Evolutionary conservation across 2,329 filamentous ascomycete genomes (phyloP), one percentile per base, ranked within the genome.

Genomic region (Penicillium digitatum): DNA sequence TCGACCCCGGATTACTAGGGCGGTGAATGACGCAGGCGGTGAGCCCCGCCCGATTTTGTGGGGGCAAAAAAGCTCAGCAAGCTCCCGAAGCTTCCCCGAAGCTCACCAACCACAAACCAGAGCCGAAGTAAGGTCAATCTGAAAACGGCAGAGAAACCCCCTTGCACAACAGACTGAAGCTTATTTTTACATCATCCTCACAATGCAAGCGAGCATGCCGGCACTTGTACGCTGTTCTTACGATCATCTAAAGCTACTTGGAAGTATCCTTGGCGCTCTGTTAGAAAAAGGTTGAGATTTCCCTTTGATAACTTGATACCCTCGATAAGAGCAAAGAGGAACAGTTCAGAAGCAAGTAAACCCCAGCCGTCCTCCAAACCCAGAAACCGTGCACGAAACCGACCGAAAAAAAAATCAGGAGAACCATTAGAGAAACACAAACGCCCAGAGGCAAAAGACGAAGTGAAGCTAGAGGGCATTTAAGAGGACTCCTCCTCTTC

Each of bases 401-500:
- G 54, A 69, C 57, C 65, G 58, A 48, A 62, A 64, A 64, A 64
- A 66, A 66, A 69, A 64, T 64, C 64, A 62, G 58, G 62, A 67
- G 59, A 65, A 61, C 63, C 60, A 63, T 64, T 54, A 54, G 63
- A 66, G 61, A 57, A 65, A 69, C 67, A 68, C 66, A 65, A 73
- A 73, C 69, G 68, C 69, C 70, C 56, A 64, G 55, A 56, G 62
- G 62, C 62, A 64, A 61, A 65, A 67, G 65, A 62, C 61, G 59
- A 64, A 61, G 55, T 51, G 51, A 56, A 50, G 60, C 58, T 55
- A 54, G 38, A 56, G 57, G 56, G 54, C 45, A 51, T 54, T 69
- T 70, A 74, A 54, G 69, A 66, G 34, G 72, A 74, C 51, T 76
- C 74, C 50, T 87, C 84, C 57, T 83, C 79, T 54, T 82, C 82